Evolutionary conservation across 2,329 filamentous ascomycete species (phyloP), one percentile per base, ranked within the genome.

Genomic region (Clonostachys rhizophaga): DNA sequence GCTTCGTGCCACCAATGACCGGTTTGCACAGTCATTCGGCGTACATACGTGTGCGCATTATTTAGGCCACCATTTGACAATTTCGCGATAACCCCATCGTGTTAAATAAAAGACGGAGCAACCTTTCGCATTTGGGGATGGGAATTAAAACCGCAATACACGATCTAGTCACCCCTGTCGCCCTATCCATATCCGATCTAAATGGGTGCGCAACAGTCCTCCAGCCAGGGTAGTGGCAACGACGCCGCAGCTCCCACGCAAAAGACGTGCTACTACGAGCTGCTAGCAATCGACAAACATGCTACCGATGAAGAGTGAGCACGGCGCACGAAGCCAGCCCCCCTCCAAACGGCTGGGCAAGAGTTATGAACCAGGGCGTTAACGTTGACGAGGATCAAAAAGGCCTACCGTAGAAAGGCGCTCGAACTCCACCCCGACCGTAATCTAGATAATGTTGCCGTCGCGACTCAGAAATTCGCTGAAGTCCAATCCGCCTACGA

Each of bases 371-470:
- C 7, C 17, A n/a, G 36, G 12, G 2, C 7, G 35, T 50, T 55
- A 36, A 54, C 47, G 35, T 30, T 11, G 24, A 33, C 11, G 43
- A 92, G 87, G 53, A 91, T 99, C 60, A 96, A 96, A 61, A 95
- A 90, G 60, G 91, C 91, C 13, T 99, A 99, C 67, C 83, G 90
- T 53, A 84, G 74, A 51, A 96, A 92, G 63, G 94, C 94, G 2
- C 81, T 99, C 43, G 91, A 96, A 64, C 76, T 97, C 10, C 94
- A 99, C 64, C 94, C 94, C 1, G 94, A 99, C 67, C 87, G 91
- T 55, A 99, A 99, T 66, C 86, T 87, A 63, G 86, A 88, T 57
- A 86, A 96, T 60, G 84, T 87, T 51, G 90, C 95, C 58, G 80
- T 83, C 52, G 85, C 92, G 3, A 99, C 94, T 2, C 80, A 76